Percentiles rank a stretch among this genome's conserved stretches.
These are phyloP conservation scores for Passalora sequoiae DNA, from an alignment of 2,329 filamentous ascomycete genomes.

Conservation along the genomic window DNA sequence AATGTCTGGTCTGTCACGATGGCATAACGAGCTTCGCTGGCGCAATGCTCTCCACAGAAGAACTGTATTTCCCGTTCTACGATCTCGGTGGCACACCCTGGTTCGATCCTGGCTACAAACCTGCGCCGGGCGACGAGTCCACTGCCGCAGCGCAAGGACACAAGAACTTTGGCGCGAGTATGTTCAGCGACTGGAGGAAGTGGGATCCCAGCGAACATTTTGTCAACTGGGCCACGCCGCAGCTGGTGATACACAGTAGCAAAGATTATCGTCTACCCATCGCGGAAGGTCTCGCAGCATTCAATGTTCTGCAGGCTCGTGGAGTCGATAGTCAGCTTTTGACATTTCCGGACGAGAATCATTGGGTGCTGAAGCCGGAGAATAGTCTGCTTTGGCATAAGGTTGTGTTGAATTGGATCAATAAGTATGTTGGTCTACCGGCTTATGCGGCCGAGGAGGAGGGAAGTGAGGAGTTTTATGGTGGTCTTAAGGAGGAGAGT, in stretches of 20 bases:
- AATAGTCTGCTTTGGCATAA: conserved; percentile 88
- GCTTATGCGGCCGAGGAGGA: conserved; percentile 37
- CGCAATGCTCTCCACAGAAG: conserved; percentile 40
- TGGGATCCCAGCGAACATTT: conserved; percentile 56
- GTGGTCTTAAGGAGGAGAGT: conserved; percentile 27
- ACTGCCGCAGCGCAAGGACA: conserved; percentile 11
- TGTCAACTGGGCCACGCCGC: conserved; percentile 75
- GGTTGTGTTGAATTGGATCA: conserved; percentile 75
- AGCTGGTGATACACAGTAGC: conserved; percentile 85
- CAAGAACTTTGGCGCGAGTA: conserved; percentile 17
- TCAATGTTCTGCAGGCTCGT: conserved; percentile 75
- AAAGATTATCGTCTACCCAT: conserved; percentile 85
- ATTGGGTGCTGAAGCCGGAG: conserved; percentile 85
- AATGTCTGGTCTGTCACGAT: conserved; percentile 67
- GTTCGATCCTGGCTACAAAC: conserved; percentile 36
- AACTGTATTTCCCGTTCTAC: conserved; percentile 52
- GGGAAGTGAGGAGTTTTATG: conserved; percentile 28
- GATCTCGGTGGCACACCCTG: conserved; percentile 49
- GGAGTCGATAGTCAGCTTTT: conserved; percentile 72
- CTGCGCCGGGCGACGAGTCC: conserved; percentile 4
- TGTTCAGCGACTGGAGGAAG: conserved; percentile 16
- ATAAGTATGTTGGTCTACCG: conserved; percentile 52
- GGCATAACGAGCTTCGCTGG: conserved; percentile 28
- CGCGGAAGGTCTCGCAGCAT: conserved; percentile 75
- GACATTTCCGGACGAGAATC: conserved; percentile 74